Evolutionary conservation across 2,329 filamentous ascomycete species (phyloP).

Genomic region (Microcyclospora tardicrescens): DNA sequence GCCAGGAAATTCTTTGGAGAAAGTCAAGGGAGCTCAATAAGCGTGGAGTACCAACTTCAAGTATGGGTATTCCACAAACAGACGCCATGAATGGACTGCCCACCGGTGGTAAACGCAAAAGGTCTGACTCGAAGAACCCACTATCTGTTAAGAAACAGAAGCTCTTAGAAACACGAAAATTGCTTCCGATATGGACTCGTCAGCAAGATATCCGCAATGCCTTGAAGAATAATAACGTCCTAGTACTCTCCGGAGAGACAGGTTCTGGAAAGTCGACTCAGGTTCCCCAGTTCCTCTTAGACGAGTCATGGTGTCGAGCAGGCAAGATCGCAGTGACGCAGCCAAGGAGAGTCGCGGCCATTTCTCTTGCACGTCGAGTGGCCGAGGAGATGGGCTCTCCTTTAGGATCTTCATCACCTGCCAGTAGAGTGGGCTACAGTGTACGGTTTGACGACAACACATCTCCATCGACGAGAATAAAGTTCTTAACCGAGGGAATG

Average conservation of each 20-base stretch:
- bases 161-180: conserved; percentile 37
- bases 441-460: conserved; percentile 86
- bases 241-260: conserved; percentile 84
- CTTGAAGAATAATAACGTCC: conserved; percentile 51
- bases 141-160: conserved; percentile 15
- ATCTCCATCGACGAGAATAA: conserved; percentile 71
- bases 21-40: too few species aligned
- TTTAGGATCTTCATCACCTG: conserved; percentile 45
- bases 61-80: too few species aligned
- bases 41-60: too few species aligned
- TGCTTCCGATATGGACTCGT: conserved; percentile 69
- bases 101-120: conserved; percentile 9
- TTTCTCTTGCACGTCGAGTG: conserved; percentile 77
- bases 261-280: conserved; percentile 96
- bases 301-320: conserved; percentile 65
- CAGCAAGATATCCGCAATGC: conserved; percentile 54
- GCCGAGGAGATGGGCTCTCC: conserved; percentile 65
- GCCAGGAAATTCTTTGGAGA: too few species aligned
- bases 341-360: conserved; percentile 84
- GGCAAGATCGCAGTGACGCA: conserved; percentile 89
- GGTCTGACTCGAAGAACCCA: conserved; percentile 2
- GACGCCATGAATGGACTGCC: not conserved
- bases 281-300: conserved; percentile 76
- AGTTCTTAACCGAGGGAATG: conserved; percentile 94
- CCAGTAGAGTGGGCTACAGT: conserved; percentile 70